Evolutionary conservation across 148 eudicot genomes (phyloP).

Genomic region (Spergularia bocconei): DNA sequence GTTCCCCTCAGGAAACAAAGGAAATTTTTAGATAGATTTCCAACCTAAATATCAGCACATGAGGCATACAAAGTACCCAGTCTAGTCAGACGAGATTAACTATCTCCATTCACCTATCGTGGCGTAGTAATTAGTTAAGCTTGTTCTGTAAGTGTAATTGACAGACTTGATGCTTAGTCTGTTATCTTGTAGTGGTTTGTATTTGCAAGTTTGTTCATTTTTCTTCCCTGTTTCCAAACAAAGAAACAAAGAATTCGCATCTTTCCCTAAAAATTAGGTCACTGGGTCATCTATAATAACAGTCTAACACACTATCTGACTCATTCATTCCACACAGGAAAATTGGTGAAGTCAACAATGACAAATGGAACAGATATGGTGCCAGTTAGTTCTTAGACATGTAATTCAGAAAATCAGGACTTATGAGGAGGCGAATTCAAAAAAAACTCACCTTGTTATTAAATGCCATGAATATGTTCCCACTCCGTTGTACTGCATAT

Average conservation of each 20-base stretch:
- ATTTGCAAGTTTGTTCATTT: too few species aligned
- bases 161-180: too few species aligned
- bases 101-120: background rate
- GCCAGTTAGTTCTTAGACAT: background rate
- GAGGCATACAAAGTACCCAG: background rate
- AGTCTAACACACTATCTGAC: background rate
- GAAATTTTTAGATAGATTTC: background rate
- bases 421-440: background rate
- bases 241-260: background rate
- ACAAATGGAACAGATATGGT: background rate
- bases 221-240: too few species aligned
- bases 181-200: too few species aligned
- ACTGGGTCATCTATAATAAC: background rate
- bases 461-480: conserved; percentile 83
- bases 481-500: conserved; percentile 80
- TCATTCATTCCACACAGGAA: background rate
- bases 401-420: background rate
- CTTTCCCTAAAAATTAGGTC: background rate
- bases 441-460: conserved; percentile 69
- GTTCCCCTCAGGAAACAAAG: background rate
- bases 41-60: background rate
- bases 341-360: too few species aligned
- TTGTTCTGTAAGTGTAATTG: background rate
- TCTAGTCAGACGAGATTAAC: background rate
- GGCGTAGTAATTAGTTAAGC: background rate